phyloP scores from a whole-genome alignment of 2,329 filamentous ascomycete genomes.

The Paracamarosporium sp. region DNA sequence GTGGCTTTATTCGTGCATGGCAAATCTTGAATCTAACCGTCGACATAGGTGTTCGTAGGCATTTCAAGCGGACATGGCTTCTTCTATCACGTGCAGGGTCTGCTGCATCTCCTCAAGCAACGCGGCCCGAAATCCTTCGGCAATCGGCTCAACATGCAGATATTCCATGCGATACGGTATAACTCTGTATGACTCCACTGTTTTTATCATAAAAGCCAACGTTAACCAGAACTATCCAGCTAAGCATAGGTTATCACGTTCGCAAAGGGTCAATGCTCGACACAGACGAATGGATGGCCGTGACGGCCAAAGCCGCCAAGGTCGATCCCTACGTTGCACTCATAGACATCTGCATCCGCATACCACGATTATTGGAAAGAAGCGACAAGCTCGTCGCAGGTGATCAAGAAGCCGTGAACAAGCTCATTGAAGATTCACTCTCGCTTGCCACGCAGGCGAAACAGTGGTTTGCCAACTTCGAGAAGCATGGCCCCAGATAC shows the following conservation, averaged over 20 bases:
- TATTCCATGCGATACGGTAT: conserved; percentile 45
- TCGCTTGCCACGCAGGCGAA: conserved; percentile 31
- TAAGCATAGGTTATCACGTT: conserved; percentile 43
- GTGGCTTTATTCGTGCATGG: background rate
- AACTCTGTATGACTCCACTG: conserved; percentile 32
- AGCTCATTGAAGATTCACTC: conserved; percentile 34
- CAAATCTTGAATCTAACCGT: conserved; percentile 1
- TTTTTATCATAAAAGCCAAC: background rate
- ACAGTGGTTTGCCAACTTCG: conserved; percentile 39
- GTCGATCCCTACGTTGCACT: conserved; percentile 42
- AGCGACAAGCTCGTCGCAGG: conserved; percentile 29
- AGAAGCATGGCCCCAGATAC: conserved; percentile 38
- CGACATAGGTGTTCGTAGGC: conserved; percentile 40
- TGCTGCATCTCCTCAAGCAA: conserved; percentile 38
- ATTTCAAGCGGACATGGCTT: conserved; percentile 42
- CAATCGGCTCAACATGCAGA: conserved; percentile 35
- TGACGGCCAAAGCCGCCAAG: conserved; percentile 38
- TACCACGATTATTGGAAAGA: conserved; percentile 43
- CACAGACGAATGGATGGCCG: conserved; percentile 38
- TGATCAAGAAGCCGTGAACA: conserved; percentile 24
- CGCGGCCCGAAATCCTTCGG: conserved; percentile 42
- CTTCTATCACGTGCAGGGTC: conserved; percentile 46
- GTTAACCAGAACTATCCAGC: conserved; percentile 24
- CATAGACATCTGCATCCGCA: conserved; percentile 40
- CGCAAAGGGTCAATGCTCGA: conserved; percentile 45